Base-by-base conservation (phyloP, 2,329 filamentous ascomycete genomes). In the Aspergillus sp. region DNA sequence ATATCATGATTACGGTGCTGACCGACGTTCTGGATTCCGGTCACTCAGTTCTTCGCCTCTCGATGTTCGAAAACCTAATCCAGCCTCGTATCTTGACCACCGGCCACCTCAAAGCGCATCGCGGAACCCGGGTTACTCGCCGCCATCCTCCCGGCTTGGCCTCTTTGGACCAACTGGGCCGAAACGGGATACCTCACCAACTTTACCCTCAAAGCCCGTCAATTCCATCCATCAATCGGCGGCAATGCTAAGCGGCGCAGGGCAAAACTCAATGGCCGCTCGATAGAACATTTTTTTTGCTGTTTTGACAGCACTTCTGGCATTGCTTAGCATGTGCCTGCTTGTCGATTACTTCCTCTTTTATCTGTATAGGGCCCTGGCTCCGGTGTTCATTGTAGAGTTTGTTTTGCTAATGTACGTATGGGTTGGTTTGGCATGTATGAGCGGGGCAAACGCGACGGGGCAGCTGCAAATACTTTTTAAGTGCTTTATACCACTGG, bases 11-110 rank as follows among this genome's bases (percentile, higher is more conserved):
- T 72, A 76, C 41, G 76, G 77, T 48, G 61, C 59, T 15, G 75
- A 76, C 43, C 69, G 68, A 45, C 73, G 72, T 59, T 73, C 74
- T 15, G 75, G 73, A 43, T 75, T 76, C 57, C 71, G 75, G 48
- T 77, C 76, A 30, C 67, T 73, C 63, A 77, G 72, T 54, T 76
- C 76, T 34, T 79, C 77, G 6, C 76, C 77, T 23, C 65, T 77
- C 11, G 75, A 79, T 60, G 70, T 78, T 51, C 76, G 77, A 60
- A 78, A 76, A 71, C 69, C 74, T 47, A 76, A 72, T 50, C 72
- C 67, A 31, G 73, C 69, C 46, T 62, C 68, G 41, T 68, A 62
- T 50, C 50, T 71, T 34, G 73, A 74, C 19, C 68, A 69, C 52
- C 73, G 69, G 30, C 72, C 75, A 57, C 64, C 70, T 8, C 61